These are phyloP conservation scores for Vitellaria paradoxa DNA, from an alignment of 179 eudicot species.

Conservation along the genomic window DNA sequence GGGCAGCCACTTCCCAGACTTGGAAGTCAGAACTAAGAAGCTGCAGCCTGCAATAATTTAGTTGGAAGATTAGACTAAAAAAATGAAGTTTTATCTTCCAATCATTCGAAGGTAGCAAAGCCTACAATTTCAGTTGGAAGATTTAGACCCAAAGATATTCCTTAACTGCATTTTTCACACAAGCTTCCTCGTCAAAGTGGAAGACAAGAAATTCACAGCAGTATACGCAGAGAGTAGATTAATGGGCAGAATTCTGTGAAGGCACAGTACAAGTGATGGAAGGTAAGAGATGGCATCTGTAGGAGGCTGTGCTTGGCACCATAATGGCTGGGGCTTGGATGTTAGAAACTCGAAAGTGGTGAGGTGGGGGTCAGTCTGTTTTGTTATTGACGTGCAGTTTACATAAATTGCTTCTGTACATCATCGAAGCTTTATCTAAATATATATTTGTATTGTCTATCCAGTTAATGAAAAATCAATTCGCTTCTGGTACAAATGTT, in stretches of 20 bases:
- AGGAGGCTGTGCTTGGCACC: no score
- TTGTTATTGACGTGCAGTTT: background rate
- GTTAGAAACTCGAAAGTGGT: background rate
- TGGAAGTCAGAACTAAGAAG: background rate
- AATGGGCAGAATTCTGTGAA: background rate
- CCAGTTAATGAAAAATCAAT: no score
- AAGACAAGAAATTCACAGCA: background rate
- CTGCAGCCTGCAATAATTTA: background rate
- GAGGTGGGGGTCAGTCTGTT: background rate
- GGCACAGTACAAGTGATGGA: background rate
- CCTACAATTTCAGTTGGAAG: background rate
- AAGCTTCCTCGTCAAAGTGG: background rate
- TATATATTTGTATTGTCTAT: no score
- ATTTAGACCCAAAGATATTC: conserved; percentile 3
- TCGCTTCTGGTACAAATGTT: no score
- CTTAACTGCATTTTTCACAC: background rate
- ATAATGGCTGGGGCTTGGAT: background rate
- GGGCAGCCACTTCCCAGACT: background rate
- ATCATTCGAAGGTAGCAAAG: no score
- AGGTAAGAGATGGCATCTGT: background rate
- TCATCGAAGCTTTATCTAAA: no score
- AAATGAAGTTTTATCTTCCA: no score
- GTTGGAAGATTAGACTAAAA: no score
- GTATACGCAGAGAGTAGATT: background rate
- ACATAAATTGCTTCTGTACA: no score